Percentiles rank a stretch among this genome's conserved stretches.
Evolutionary conservation across 2,329 filamentous ascomycete genomes (phyloP).

Genomic region (Fusarium poae): DNA sequence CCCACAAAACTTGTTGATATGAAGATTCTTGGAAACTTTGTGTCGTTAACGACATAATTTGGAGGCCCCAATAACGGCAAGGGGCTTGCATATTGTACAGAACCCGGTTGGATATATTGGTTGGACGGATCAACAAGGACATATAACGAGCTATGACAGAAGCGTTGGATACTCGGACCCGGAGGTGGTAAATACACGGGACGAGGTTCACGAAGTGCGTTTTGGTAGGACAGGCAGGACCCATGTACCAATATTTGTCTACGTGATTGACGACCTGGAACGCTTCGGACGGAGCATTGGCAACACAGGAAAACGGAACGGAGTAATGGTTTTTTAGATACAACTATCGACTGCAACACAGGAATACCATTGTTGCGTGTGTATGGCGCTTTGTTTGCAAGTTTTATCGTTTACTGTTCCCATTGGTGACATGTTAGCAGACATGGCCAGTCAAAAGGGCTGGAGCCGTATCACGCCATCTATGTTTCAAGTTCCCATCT

Average conservation of each 20-base stretch:
- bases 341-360: constrained; percentile 23
- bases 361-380: constrained; percentile 33
- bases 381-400: constrained; percentile 6
- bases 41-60: constrained; percentile 16
- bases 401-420: background rate
- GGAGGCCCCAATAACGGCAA: constrained; percentile 11
- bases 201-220: constrained; percentile 16
- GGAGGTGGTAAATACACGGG: constrained; percentile 19
- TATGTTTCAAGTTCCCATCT: background rate
- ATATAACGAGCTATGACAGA: constrained; percentile 40
- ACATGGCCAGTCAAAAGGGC: no score
- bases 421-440: background rate
- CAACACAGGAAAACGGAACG: constrained; percentile 28
- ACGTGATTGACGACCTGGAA: constrained; percentile 35
- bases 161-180: constrained; percentile 29
- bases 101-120: constrained; percentile 20
- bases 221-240: constrained; percentile 31
- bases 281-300: constrained; percentile 25
- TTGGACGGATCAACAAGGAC: constrained; percentile 20
- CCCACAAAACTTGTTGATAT: constrained; percentile 9
- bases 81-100: constrained; percentile 17
- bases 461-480: background rate
- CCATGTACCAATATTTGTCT: constrained; percentile 42
- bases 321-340: constrained; percentile 26
- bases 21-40: constrained; percentile 4